phyloP scores from a whole-genome alignment of 2,329 filamentous ascomycete species.

The Phaeomoniella chlamydospora region DNA sequence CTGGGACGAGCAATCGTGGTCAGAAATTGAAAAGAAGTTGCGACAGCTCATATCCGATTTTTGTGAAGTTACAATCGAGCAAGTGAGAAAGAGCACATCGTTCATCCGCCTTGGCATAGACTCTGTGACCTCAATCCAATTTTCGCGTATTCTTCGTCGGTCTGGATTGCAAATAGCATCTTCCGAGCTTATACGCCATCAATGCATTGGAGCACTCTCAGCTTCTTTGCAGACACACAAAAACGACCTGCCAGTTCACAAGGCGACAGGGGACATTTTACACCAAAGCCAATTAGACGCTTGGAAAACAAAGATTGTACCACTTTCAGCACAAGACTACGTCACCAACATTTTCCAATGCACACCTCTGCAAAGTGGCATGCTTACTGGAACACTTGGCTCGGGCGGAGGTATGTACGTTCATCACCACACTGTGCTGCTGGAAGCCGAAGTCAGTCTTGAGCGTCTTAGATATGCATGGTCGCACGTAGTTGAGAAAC shows the following conservation, averaged over 20 bases:
- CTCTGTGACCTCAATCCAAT: background rate
- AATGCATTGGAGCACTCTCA: background rate
- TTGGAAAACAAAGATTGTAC: no score
- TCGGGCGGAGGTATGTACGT: background rate
- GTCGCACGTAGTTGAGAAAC: background rate
- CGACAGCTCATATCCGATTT: background rate
- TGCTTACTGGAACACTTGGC: background rate
- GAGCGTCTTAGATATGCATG: background rate
- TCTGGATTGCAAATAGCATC: background rate
- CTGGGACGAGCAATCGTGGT: background rate
- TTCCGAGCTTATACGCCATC: background rate
- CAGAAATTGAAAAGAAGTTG: background rate
- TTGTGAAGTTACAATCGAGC: background rate
- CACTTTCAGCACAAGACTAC: no score
- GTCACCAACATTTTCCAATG: slow-evolving; percentile 1
- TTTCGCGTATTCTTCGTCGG: background rate
- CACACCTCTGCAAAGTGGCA: slow-evolving; percentile 1
- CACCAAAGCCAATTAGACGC: no score
- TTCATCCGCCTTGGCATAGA: background rate
- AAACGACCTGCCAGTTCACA: no score
- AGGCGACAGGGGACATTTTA: no score
- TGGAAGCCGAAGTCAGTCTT: background rate
- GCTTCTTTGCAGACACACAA: no score
- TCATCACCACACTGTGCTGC: background rate
- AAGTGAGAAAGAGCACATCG: background rate